Conservation (phyloP, 2,329 filamentous ascomycete genomes). For the Cladosporium velox region DNA sequence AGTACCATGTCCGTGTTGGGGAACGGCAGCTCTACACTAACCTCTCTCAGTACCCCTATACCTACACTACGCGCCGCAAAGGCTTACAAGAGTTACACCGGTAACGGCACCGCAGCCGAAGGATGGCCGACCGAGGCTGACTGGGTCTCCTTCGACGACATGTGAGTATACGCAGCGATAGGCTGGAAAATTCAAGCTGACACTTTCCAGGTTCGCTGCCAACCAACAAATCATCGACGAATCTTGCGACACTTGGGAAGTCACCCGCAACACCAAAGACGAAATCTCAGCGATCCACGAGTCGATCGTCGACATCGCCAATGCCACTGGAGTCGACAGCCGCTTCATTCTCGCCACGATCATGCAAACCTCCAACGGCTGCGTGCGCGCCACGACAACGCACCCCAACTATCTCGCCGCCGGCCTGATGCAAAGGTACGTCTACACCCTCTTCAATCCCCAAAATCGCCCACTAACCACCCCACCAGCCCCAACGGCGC, state of each 20-base stretch:
- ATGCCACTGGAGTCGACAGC: constrained; percentile 40
- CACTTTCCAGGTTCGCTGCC: constrained; percentile 34
- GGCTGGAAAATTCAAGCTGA: constrained; percentile 26
- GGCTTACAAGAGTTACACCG: constrained; percentile 28
- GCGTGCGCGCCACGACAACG: constrained; percentile 49
- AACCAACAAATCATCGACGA: constrained; percentile 40
- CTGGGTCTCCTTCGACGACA: constrained; percentile 34
- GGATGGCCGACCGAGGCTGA: constrained; percentile 33
- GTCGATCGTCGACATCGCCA: constrained; percentile 41
- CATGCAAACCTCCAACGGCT: constrained; percentile 52
- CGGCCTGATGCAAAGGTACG: constrained; percentile 50
- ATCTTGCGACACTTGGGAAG: constrained; percentile 42
- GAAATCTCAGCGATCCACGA: constrained; percentile 44
- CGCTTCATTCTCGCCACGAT: constrained; percentile 50
- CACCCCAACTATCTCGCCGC: constrained; percentile 47
- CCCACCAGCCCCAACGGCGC: constrained; percentile 35
- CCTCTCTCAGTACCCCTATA: constrained; percentile 13
- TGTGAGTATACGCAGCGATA: constrained; percentile 39
- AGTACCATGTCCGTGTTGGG: constrained; percentile 21
- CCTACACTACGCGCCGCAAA: constrained; percentile 15
- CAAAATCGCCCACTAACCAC: constrained; percentile 40
- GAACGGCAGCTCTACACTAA: constrained; percentile 20
- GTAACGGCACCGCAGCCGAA: constrained; percentile 27
- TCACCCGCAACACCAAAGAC: constrained; percentile 41
- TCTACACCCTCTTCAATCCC: constrained; percentile 32